These are phyloP conservation scores for Cetraspora pellucida DNA, from an alignment of 192 early-diverging fungal species.

Conservation along the genomic window DNA sequence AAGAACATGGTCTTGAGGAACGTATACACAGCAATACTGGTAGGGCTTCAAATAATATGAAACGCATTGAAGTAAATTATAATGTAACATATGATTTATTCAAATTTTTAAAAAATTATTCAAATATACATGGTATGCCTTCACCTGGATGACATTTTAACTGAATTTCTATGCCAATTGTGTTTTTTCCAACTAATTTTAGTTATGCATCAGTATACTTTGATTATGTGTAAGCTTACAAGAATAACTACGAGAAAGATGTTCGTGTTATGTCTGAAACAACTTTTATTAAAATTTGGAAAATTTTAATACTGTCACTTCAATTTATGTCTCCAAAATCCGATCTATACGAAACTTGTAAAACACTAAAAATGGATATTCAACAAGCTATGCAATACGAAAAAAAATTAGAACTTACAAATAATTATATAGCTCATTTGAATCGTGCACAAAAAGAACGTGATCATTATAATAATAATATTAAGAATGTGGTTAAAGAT, in stretches of 20 bases:
- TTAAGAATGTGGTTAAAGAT: not conserved
- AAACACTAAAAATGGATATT: conserved; percentile 1
- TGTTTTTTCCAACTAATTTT: not conserved
- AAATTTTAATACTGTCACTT: not conserved
- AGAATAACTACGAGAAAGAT: not conserved
- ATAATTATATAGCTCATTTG: not conserved
- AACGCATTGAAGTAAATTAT: not conserved
- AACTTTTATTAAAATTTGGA: conserved; percentile 2
- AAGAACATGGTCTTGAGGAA: not conserved
- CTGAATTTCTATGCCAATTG: not conserved
- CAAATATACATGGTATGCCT: not conserved
- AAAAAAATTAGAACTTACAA: too few relatives aligned
- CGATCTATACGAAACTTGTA: not conserved
- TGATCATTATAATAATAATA: not conserved
- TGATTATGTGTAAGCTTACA: not conserved
- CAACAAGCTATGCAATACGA: not conserved
- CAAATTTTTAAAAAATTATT: not conserved
- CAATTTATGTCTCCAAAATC: conserved; percentile 6
- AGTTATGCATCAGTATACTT: not conserved
- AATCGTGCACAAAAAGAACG: not conserved
- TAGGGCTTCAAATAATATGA: not conserved
- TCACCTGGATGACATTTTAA: not conserved
- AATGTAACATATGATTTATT: not conserved
- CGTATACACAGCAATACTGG: not conserved
- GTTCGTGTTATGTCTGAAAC: not conserved